phyloP scores from a whole-genome alignment of 257 asterid species.

The Nicotiana tabacum region DNA sequence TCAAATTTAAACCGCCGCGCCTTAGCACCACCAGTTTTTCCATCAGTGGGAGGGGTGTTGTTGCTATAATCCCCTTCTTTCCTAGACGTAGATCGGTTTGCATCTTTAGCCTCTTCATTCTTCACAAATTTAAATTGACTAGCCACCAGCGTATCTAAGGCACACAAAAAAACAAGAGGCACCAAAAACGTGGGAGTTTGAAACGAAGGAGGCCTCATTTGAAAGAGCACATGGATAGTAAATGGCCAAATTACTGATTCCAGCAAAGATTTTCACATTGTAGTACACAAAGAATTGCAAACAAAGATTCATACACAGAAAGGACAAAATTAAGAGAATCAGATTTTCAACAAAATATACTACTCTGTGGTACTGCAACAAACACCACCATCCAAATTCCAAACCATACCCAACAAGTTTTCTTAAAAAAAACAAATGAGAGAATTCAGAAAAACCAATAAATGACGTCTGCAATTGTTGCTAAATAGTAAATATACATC shows the following conservation, averaged over 20 bases:
- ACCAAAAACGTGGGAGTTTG: slow-evolving; percentile 3
- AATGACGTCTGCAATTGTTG: slow-evolving; percentile 14
- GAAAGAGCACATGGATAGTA: not conserved
- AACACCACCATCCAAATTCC: not conserved
- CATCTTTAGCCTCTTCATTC: slow-evolving; percentile 30
- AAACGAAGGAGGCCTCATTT: not conserved
- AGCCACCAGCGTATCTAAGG: slow-evolving; percentile 29
- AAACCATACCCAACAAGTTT: slow-evolving; percentile 5
- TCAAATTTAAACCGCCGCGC: slow-evolving; percentile 24
- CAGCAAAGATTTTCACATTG: slow-evolving; percentile 7
- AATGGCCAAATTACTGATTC: not conserved
- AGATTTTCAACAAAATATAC: too few species aligned
- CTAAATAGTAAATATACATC: not conserved
- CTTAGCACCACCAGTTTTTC: slow-evolving; percentile 14
- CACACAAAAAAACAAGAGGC: slow-evolving; percentile 14
- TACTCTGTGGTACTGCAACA: not conserved
- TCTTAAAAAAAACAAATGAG: slow-evolving; percentile 3
- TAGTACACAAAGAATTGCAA: not conserved
- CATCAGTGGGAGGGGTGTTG: slow-evolving; percentile 15
- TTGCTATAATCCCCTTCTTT: slow-evolving; percentile 5
- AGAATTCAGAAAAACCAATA: not conserved
- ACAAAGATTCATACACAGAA: not conserved
- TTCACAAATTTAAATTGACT: slow-evolving; percentile 28
- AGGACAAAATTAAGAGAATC: not conserved
- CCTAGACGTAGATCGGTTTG: slow-evolving; percentile 25